These are phyloP conservation scores for Choiromyces venosus DNA, from an alignment of 495 filamentous ascomycete genomes.

Conservation along the genomic window DNA sequence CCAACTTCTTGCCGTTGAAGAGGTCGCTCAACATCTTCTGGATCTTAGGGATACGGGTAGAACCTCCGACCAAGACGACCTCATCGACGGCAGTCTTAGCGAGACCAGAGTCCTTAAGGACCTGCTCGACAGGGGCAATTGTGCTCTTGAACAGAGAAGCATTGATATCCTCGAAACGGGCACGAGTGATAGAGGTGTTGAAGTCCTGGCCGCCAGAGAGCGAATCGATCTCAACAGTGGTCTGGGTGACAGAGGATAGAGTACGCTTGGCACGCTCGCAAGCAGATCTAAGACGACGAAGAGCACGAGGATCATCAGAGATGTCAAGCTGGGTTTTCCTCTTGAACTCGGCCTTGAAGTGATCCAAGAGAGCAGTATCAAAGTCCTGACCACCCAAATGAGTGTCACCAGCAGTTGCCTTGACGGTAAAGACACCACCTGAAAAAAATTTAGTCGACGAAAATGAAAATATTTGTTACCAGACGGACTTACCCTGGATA, in stretches of 20 bases:
- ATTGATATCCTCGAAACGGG: slow-evolving; percentile 98
- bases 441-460: slow-evolving; percentile 17
- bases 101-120: slow-evolving; percentile 90
- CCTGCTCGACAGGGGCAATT: slow-evolving; percentile 96
- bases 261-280: slow-evolving; percentile 99
- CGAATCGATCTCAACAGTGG: slow-evolving; percentile 97
- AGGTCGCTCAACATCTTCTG: slow-evolving; percentile 98
- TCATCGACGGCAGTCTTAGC: slow-evolving; percentile 94
- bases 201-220: slow-evolving; percentile 97
- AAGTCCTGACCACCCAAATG: slow-evolving; percentile 99
- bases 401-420: slow-evolving; percentile 97
- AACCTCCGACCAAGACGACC: slow-evolving; percentile 97
- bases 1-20: slow-evolving; percentile 98
- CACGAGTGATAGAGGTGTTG: slow-evolving; percentile 98
- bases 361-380: slow-evolving; percentile 93
- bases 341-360: slow-evolving; percentile 93
- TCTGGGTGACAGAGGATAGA: slow-evolving; percentile 91
- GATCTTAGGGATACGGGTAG: slow-evolving; percentile 97
- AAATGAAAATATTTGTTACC: neutral
- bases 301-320: slow-evolving; percentile 85
- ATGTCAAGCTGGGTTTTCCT: slow-evolving; percentile 79
- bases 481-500: slow-evolving; percentile 65
- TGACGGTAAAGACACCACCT: slow-evolving; percentile 95
- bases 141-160: slow-evolving; percentile 93
- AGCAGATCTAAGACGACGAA: slow-evolving; percentile 94